Evolutionary conservation across 495 filamentous ascomycete genomes (phyloP).

Genomic region (Rostrohypoxylon terebratum): DNA sequence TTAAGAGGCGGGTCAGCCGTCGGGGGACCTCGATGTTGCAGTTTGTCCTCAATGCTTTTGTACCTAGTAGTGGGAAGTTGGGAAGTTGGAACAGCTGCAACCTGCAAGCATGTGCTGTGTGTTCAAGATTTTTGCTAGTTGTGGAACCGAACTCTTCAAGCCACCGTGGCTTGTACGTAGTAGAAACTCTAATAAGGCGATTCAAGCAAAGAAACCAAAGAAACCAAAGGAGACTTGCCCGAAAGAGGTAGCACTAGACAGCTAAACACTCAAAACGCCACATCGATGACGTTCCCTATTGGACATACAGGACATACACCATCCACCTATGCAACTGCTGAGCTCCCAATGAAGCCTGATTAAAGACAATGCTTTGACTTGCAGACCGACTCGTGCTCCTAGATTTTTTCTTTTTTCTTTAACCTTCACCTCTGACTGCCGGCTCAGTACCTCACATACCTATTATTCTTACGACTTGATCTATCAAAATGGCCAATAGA

Average conservation of each 20-base stretch:
- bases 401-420: not conserved
- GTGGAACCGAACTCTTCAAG: slow-evolving; percentile 26
- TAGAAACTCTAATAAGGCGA: slow-evolving; percentile 10
- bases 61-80: too few species aligned
- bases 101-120: not conserved
- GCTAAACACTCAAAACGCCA: slow-evolving; percentile 18
- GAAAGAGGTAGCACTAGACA: not conserved
- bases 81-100: not conserved
- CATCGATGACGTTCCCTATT: slow-evolving; percentile 44
- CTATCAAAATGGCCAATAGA: slow-evolving; percentile 53
- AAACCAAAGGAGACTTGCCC: not conserved
- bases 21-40: slow-evolving; percentile 7
- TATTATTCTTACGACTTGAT: not conserved
- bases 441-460: not conserved
- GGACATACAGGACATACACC: slow-evolving; percentile 14
- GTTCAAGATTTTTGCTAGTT: too few species aligned
- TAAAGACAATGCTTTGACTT: slow-evolving; percentile 21
- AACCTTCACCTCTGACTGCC: not conserved
- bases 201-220: not conserved
- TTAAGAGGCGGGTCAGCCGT: not conserved
- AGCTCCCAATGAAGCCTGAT: slow-evolving; percentile 32
- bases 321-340: not conserved
- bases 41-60: not conserved
- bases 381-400: slow-evolving; percentile 6
- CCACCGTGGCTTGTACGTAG: slow-evolving; percentile 44